These are phyloP conservation scores for Trichocomaceae sp. DNA, from an alignment of 2,329 filamentous ascomycete genomes.

Conservation along the genomic window DNA sequence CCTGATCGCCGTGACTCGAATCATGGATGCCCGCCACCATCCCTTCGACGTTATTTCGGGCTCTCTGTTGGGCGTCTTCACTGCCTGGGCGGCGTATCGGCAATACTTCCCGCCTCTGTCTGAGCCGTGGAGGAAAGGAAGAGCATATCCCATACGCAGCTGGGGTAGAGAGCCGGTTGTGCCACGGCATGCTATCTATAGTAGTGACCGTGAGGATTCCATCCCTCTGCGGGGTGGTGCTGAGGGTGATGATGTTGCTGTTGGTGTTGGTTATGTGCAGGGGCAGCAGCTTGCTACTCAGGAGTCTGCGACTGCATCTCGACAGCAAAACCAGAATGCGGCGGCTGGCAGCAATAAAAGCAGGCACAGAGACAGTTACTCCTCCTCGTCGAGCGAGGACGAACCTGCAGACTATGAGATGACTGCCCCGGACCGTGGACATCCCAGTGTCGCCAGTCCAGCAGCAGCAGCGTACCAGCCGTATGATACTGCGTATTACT, in stretches of 20 bases:
- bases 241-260: constrained; percentile 14
- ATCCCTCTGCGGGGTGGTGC: constrained; percentile 28
- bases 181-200: constrained; percentile 14
- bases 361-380: constrained; percentile 30
- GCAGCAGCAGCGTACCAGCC: constrained; percentile 5
- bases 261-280: constrained; percentile 20
- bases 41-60: constrained; percentile 56
- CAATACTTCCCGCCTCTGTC: constrained; percentile 54
- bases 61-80: constrained; percentile 47
- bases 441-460: background rate
- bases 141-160: constrained; percentile 52
- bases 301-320: constrained; percentile 1
- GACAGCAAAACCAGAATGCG: constrained; percentile 17
- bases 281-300: background rate
- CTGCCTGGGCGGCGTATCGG: constrained; percentile 49
- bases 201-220: constrained; percentile 17
- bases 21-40: constrained; percentile 57
- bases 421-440: constrained; percentile 18
- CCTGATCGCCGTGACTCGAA: constrained; percentile 51
- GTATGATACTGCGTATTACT: constrained; percentile 9
- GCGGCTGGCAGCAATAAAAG: constrained; percentile 20
- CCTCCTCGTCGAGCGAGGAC: constrained; percentile 32
- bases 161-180: constrained; percentile 46
- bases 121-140: constrained; percentile 52
- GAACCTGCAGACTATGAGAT: constrained; percentile 32